Evolutionary conservation across 768 basidiomycete genomes (phyloP).

Genomic region (Termitomyces sp.): DNA sequence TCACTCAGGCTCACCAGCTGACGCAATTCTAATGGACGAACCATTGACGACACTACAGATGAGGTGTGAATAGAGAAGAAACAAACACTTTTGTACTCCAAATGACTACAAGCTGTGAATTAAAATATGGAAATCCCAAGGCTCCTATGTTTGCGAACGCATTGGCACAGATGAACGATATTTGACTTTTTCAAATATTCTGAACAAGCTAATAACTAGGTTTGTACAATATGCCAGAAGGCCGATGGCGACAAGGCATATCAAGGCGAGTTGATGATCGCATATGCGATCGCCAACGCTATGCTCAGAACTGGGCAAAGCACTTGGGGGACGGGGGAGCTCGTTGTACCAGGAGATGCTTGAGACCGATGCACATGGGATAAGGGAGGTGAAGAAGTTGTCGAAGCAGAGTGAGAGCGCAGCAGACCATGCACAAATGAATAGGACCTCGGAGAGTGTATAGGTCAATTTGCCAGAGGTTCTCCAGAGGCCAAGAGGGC

Average conservation of each 20-base stretch:
- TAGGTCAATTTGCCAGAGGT: conserved; percentile 84
- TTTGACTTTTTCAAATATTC: conserved; percentile 89
- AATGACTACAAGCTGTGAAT: neutral
- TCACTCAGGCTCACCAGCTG: neutral
- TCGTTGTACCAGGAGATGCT: conserved; percentile 71
- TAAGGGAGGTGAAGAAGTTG: conserved; percentile 84
- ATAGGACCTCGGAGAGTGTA: conserved; percentile 83
- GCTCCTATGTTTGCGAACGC: conserved; percentile 4
- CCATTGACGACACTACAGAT: neutral
- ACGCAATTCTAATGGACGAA: neutral
- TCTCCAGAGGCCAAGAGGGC: conserved; percentile 88
- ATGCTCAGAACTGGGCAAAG: conserved; percentile 37
- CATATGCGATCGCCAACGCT: conserved; percentile 59
- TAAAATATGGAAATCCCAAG: neutral
- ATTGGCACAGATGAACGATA: conserved; percentile 43
- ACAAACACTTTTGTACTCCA: neutral
- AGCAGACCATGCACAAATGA: conserved; percentile 93
- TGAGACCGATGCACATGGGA: conserved; percentile 65
- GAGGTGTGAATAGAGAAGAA: neutral
- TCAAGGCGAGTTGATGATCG: conserved; percentile 69
- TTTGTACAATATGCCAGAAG: conserved; percentile 80
- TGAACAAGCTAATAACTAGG: conserved; percentile 77
- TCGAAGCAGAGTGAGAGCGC: conserved; percentile 85
- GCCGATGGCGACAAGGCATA: conserved; percentile 72
- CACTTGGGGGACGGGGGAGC: conserved; percentile 46